Evolutionary conservation across 345 rosid genomes (phyloP).

Genomic region (Limnanthes douglasii): DNA sequence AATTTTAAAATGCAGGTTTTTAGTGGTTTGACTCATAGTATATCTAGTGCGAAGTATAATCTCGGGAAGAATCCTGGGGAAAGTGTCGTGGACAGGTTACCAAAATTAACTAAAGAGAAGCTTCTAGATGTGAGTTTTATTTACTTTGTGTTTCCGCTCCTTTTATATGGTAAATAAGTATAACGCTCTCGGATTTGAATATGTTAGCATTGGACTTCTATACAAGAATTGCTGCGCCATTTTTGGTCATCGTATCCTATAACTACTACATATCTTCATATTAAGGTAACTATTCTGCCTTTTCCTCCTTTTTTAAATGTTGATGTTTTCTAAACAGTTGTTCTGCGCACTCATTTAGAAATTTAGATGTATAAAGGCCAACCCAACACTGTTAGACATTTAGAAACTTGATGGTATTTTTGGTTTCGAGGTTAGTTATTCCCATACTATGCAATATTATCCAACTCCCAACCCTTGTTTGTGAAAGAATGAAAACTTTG

Average conservation of each 20-base stretch:
- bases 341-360: too few relatives aligned
- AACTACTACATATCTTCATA: slow-evolving; percentile 50
- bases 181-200: too few relatives aligned
- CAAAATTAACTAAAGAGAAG: slow-evolving; percentile 52
- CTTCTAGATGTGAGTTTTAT: slow-evolving; percentile 54
- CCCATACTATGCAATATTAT: neutral
- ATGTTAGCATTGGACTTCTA: slow-evolving; percentile 76
- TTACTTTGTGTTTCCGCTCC: neutral
- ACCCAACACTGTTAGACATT: too few relatives aligned
- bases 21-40: slow-evolving; percentile 56
- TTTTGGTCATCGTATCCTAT: slow-evolving; percentile 97
- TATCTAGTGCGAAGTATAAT: slow-evolving; percentile 65
- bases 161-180: neutral
- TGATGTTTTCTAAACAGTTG: too few relatives aligned
- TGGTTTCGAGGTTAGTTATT: neutral
- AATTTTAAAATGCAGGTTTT: slow-evolving; percentile 45
- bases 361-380: too few relatives aligned
- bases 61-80: slow-evolving; percentile 63
- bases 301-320: neutral
- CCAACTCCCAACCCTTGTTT: neutral
- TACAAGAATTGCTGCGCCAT: slow-evolving; percentile 69
- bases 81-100: slow-evolving; percentile 71
- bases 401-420: too few relatives aligned
- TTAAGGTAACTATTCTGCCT: slow-evolving; percentile 34
- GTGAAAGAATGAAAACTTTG: too few relatives aligned